Evolutionary conservation across 2,329 filamentous ascomycete genomes (phyloP).

Genomic region (Talaromyces amestolkiae): DNA sequence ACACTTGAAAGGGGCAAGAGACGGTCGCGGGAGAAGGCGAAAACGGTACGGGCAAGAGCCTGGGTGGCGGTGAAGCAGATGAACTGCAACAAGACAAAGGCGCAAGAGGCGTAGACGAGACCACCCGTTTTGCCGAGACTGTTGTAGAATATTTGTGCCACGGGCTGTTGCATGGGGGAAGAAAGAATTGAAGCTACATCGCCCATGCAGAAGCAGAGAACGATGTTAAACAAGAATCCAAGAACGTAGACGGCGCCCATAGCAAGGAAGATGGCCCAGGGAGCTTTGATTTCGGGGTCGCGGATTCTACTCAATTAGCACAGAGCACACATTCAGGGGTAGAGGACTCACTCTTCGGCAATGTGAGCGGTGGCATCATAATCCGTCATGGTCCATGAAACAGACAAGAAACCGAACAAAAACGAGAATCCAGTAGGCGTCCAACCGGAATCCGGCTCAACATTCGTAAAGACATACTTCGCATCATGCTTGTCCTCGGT

Average conservation of each 20-base stretch:
- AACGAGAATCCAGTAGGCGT: conserved; percentile 55
- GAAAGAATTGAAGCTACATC: conserved; percentile 48
- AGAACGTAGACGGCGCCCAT: conserved; percentile 56
- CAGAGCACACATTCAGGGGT: conserved; percentile 20
- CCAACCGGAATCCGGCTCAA: conserved; percentile 55
- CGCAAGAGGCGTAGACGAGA: conserved; percentile 56
- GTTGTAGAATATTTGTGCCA: conserved; percentile 59
- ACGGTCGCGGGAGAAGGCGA: conserved; percentile 55
- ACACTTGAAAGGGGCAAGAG: conserved; percentile 48
- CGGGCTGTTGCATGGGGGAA: conserved; percentile 51
- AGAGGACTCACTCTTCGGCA: conserved; percentile 45
- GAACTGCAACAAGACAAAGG: conserved; percentile 46
- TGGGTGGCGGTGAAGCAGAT: conserved; percentile 32
- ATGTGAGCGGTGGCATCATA: conserved; percentile 51
- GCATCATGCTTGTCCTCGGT: conserved; percentile 44
- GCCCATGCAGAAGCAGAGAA: conserved; percentile 58
- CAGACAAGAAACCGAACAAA: conserved; percentile 60
- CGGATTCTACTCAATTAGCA: conserved; percentile 36
- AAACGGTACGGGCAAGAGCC: conserved; percentile 52
- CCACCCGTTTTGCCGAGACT: conserved; percentile 52
- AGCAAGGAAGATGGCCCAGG: conserved; percentile 57
- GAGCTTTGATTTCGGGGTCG: conserved; percentile 52
- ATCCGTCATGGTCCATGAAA: conserved; percentile 61
- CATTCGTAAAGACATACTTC: conserved; percentile 55
- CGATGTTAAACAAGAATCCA: conserved; percentile 59